Base-by-base conservation (phyloP, 208 protist species). In the Angomonas ambiguus region DNA sequence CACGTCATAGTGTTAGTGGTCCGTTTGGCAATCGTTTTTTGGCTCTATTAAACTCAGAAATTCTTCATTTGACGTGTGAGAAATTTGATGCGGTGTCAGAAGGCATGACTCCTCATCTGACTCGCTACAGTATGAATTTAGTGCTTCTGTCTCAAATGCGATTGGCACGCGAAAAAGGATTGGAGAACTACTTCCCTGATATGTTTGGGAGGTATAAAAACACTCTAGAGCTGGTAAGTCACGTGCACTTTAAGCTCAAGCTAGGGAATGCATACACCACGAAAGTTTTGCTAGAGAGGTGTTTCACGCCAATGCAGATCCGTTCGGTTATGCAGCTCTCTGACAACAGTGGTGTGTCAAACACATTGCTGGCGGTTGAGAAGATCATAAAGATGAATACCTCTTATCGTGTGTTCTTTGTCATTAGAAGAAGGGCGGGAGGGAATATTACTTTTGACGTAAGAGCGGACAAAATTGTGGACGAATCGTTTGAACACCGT, bases 291-390 rank as follows among this genome's bases (percentile, higher is more conserved):
- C 64, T 93, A 1, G 49, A 66, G 0, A 60, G 73, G n/a, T 85
- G 74, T 65, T 55, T 64, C 22, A 81, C 71, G 0, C 74, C 56
- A 8, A 70, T 72, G 49, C 68, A 83, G 41, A 68, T 82, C 0
- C 65, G 57, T 1, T 68, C 69, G 2, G 56, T 88, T 1, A 83
- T 93, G 79, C 70, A 63, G 6, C 69, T 80, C 62, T 83, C 83
- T 1, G 51, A 49, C 16, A 41, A 62, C 13, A 72, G 72, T 0
- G 62, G 69, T 10, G 1, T 69, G 10, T 3, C 8, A 11, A 3
- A 72, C n/a, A 49, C 72, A 0, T 65, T 88, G 11, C 31, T 60
- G 16, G 74, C 68, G n/a, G 62, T 79, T n/a, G 41, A 16, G 35
- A 42, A 49, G 8, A 41, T 41, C 35, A 18, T 41, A 41, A 41